phyloP scores from a whole-genome alignment of 176 grass and related monocot genomes.

The Neostapfia colusana region DNA sequence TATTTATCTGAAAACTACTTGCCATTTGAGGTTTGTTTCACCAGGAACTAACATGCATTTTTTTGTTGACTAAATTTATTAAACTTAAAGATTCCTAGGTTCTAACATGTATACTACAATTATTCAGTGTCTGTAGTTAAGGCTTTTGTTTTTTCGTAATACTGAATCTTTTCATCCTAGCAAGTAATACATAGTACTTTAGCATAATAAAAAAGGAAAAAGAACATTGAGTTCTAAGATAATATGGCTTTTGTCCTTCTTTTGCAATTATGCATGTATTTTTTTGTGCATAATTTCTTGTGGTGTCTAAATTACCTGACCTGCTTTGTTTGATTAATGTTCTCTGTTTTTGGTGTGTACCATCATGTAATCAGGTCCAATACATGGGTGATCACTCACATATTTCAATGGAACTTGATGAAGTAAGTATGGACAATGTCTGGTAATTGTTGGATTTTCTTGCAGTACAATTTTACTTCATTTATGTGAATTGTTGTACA shows the following conservation, averaged over 20 bases:
- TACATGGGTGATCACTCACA: constrained; percentile 95
- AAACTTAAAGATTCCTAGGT: background rate
- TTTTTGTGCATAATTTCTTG: background rate
- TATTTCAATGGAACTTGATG: constrained; percentile 91
- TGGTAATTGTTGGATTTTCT: background rate
- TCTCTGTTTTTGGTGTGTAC: constrained; percentile 21
- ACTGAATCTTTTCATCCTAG: background rate
- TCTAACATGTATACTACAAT: constrained; percentile 12
- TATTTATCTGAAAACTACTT: background rate
- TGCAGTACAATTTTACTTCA: background rate
- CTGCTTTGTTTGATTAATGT: background rate
- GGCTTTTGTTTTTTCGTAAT: background rate
- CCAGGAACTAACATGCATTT: background rate
- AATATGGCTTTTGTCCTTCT: background rate
- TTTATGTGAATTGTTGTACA: constrained; percentile 17
- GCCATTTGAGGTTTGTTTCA: background rate
- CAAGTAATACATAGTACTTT: constrained; percentile 5
- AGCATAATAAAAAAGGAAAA: constrained; percentile 13
- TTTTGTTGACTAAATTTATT: constrained; percentile 6
- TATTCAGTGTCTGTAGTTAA: background rate
- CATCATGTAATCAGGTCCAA: constrained; percentile 64
- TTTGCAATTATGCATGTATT: background rate
- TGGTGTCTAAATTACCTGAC: background rate
- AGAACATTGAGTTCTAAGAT: background rate
- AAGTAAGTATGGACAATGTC: constrained; percentile 55